A percentile compares a stretch with the other conserved stretches of the same genome.
phyloP scores from a whole-genome alignment of 1,284 basidiomycete species.

The Xerocomus amazonicus region DNA sequence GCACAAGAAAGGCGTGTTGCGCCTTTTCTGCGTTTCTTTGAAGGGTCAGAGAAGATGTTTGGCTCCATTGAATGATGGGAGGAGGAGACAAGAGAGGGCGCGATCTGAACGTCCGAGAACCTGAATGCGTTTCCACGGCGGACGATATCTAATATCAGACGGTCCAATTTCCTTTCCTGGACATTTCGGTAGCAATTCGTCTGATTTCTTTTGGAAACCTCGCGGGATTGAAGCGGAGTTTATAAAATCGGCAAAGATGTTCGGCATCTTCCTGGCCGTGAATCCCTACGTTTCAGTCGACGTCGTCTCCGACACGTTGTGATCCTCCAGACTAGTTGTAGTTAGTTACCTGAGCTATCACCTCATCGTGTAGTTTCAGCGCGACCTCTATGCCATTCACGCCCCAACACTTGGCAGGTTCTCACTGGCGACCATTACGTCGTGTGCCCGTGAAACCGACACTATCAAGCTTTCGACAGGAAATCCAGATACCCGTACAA shows the following conservation, averaged over 20 bases:
- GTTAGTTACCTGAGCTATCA: too few species aligned
- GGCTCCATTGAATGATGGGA: constrained; percentile 36
- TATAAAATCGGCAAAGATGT: not conserved
- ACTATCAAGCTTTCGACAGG: not conserved
- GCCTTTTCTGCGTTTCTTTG: constrained; percentile 71
- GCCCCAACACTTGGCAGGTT: too few species aligned
- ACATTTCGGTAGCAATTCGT: constrained; percentile 12
- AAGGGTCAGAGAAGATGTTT: constrained; percentile 34
- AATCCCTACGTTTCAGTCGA: too few species aligned
- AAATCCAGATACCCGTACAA: constrained; percentile 5
- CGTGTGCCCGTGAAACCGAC: too few species aligned
- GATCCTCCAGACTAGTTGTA: too few species aligned
- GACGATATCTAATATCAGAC: constrained; percentile 14
- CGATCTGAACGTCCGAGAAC: constrained; percentile 21
- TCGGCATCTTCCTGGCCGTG: constrained; percentile 11
- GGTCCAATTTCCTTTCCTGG: constrained; percentile 19
- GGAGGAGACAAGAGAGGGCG: constrained; percentile 32
- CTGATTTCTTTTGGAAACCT: constrained; percentile 10
- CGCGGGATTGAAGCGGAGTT: constrained; percentile 30
- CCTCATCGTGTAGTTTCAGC: too few species aligned
- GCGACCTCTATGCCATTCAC: too few species aligned
- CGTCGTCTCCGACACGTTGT: too few species aligned
- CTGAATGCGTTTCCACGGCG: constrained; percentile 20
- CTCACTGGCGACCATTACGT: too few species aligned
- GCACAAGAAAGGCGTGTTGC: constrained; percentile 73